Evolutionary conservation across 164 flowering plant species (phyloP).

Genomic region (Buxus sempervirens): DNA sequence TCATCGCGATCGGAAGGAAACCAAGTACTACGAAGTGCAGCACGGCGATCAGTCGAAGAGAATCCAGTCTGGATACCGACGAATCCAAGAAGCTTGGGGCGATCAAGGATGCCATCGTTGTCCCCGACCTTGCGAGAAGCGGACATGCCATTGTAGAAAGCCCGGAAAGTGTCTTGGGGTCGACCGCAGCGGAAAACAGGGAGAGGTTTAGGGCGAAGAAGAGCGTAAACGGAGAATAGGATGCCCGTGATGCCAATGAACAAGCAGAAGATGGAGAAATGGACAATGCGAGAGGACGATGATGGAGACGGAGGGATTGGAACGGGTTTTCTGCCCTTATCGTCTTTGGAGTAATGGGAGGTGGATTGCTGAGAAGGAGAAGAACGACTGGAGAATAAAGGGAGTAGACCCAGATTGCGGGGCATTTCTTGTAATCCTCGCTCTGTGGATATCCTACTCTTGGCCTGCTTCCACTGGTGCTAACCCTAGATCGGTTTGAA

Average conservation of each 20-base stretch:
- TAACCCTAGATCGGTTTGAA: neutral
- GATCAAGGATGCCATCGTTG: slow-evolving; percentile 13
- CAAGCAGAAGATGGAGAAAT: slow-evolving; percentile 32
- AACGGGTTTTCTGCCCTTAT: slow-evolving; percentile 26
- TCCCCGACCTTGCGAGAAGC: slow-evolving; percentile 18
- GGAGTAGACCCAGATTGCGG: slow-evolving; percentile 8
- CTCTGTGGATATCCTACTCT: no score
- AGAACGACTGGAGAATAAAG: neutral
- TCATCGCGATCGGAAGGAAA: slow-evolving; percentile 49
- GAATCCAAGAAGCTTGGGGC: slow-evolving; percentile 53
- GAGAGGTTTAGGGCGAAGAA: slow-evolving; percentile 22
- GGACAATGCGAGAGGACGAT: slow-evolving; percentile 5
- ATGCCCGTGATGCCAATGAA: slow-evolving; percentile 38
- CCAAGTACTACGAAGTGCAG: slow-evolving; percentile 50
- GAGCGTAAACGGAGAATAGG: slow-evolving; percentile 30
- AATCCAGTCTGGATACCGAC: slow-evolving; percentile 63
- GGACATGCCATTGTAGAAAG: slow-evolving; percentile 17
- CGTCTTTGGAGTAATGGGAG: slow-evolving; percentile 18
- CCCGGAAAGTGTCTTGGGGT: slow-evolving; percentile 39
- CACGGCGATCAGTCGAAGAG: slow-evolving; percentile 36
- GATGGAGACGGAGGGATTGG: neutral
- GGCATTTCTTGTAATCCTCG: slow-evolving; percentile 18
- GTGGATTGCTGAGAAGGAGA: slow-evolving; percentile 14
- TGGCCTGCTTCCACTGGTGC: neutral
- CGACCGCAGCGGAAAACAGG: slow-evolving; percentile 45